Percentiles rank a stretch among this genome's conserved stretches.
Conservation (phyloP, 2,329 filamentous ascomycete species). For the Zymoseptoria crescenta region DNA sequence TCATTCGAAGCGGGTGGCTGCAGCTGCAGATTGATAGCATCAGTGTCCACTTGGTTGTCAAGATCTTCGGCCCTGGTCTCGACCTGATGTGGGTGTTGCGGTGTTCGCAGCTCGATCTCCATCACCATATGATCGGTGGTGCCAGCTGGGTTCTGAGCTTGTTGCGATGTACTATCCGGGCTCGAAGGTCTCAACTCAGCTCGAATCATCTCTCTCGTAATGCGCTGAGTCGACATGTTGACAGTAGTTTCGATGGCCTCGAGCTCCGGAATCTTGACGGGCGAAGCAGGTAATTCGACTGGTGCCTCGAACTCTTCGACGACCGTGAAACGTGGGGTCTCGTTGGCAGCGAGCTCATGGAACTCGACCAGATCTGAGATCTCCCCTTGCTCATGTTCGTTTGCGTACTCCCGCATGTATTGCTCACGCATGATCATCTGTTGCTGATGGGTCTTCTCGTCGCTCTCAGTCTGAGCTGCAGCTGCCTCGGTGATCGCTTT, state of each 20-base stretch:
- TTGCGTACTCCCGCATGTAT: constrained; percentile 12
- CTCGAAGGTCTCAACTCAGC: constrained; percentile 27
- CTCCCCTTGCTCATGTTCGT: constrained; percentile 14
- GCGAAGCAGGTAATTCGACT: constrained; percentile 30
- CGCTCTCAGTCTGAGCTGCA: constrained; percentile 8
- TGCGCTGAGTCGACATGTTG: constrained; percentile 16
- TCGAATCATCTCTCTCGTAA: constrained; percentile 31
- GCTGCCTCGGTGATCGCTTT: constrained; percentile 26
- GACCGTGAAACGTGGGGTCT: constrained; percentile 25
- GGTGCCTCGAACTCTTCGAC: constrained; percentile 28
- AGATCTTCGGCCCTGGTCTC: not conserved
- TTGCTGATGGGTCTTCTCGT: constrained; percentile 13
- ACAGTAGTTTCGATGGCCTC: constrained; percentile 15
- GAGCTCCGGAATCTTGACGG: constrained; percentile 26
- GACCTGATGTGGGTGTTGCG: not conserved
- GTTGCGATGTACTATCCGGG: constrained; percentile 13
- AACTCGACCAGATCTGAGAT: constrained; percentile 20
- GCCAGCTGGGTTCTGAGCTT: constrained; percentile 13
- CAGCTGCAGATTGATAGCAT: not conserved
- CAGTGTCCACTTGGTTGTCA: not conserved
- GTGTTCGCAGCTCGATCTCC: not conserved
- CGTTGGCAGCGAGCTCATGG: constrained; percentile 27
- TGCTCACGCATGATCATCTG: constrained; percentile 6
- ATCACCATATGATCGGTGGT: constrained; percentile 11
- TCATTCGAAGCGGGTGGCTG: constrained; percentile 3